phyloP scores from a whole-genome alignment of 2,329 filamentous ascomycete species.

The Penicillium sp. region DNA sequence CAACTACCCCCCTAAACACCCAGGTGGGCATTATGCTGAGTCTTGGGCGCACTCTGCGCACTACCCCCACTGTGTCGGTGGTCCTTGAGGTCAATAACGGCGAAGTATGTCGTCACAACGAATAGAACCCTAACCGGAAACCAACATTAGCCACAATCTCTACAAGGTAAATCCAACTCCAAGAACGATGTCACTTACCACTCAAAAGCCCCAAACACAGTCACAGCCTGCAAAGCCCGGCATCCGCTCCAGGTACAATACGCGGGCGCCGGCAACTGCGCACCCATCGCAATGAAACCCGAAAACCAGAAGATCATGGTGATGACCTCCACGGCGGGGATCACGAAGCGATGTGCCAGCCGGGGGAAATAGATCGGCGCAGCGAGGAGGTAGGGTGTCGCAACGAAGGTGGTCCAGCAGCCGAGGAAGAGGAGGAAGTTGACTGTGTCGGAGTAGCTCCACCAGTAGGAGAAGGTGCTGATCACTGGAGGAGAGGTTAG shows the following conservation, averaged over 20 bases:
- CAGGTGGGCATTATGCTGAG: conserved; percentile 27
- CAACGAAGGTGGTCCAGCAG: conserved; percentile 72
- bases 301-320: conserved; percentile 91
- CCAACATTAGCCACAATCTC: neutral
- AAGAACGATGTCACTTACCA: conserved; percentile 38
- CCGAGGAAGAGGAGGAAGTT: conserved; percentile 80
- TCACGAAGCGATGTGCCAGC: conserved; percentile 64
- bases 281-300: conserved; percentile 76
- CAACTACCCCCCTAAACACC: conserved; percentile 14
- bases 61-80: conserved; percentile 34
- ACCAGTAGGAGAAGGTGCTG: conserved; percentile 49
- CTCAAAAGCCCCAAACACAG: conserved; percentile 52
- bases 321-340: conserved; percentile 68
- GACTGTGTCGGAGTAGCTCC: conserved; percentile 58
- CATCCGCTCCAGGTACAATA: conserved; percentile 61
- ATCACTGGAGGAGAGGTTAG: conserved; percentile 52
- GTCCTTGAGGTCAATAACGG: conserved; percentile 50
- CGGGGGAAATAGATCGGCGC: conserved; percentile 64
- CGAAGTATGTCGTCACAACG: conserved; percentile 52
- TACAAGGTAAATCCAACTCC: too few species aligned
- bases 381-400: conserved; percentile 68
- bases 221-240: conserved; percentile 57
- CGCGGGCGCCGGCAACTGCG: conserved; percentile 59
- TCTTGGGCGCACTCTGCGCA: conserved; percentile 27
- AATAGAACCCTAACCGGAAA: conserved; percentile 44